Evolutionary conservation across 805 yeast species (phyloP), one percentile per base, ranked within the genome.

Genomic region (Candida corydali): DNA sequence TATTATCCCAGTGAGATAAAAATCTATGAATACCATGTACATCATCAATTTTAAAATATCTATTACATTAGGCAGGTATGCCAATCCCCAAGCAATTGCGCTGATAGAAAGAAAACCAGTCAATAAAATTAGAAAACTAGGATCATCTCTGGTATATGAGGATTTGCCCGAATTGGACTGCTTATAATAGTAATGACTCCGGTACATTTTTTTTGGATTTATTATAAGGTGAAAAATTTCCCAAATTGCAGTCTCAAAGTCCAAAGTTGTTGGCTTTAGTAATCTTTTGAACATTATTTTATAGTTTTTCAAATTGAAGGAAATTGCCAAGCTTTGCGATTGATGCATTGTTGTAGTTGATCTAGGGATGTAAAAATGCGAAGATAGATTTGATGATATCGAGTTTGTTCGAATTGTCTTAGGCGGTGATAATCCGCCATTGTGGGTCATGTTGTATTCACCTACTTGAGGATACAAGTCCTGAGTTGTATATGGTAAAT

Each of bases 201-300:
- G 73, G 64, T 84, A 88, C 51, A 88, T 94, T 43, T 85, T 80
- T 50, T 81, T 76, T 2, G 97, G 97, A 28, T 80, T 75, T 18
- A 78, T 65, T 11, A 88, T 65, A 38, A 88, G 63, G 51, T 86
- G 75, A 42, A 82, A 65, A 59, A 88, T 81, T 56, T 89, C 97
- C 96, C 96, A 89, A 41, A 80, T 71, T 10, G 96, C 96, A 1
- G 95, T 85, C 57, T 89, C 97, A 51, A 88, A 85, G 60, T 89
- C 96, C 37, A 88, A 67, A 0, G 95, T 81, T 7, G 81, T 84
- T 1, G 95, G 89, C 46, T 79, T 78, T 44, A 82, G 64, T 20
- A 65, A 42, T 36, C 73, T 49, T 35, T 51, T 52, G 32, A 54
- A 36, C 66, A 65, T 61, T 22, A 44, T 52, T 42, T 52, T 55